phyloP scores from a whole-genome alignment of 192 early-diverging fungal genomes.

The Phlyctochytrium arcticum region DNA sequence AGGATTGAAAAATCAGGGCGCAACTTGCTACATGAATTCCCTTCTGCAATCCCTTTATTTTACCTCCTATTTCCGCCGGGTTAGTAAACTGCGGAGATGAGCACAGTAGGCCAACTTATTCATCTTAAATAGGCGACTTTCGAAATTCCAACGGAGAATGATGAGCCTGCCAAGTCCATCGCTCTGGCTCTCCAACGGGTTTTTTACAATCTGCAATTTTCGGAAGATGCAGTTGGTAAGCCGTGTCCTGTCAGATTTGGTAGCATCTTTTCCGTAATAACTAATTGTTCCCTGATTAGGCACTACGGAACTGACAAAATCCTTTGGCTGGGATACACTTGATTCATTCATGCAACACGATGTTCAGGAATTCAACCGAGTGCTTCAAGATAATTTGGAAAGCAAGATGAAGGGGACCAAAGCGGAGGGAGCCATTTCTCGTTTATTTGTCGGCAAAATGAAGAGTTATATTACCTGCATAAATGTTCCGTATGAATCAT shows the following conservation, averaged over 20 bases:
- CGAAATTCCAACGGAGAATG: conserved; percentile 86
- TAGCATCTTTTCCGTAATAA: neutral
- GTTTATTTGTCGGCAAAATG: conserved; percentile 95
- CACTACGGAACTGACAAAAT: conserved; percentile 93
- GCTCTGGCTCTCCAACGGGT: conserved; percentile 89
- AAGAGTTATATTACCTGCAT: conserved; percentile 97
- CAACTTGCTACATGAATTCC: conserved; percentile 99
- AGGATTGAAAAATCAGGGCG: conserved; percentile 94
- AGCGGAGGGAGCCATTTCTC: conserved; percentile 86
- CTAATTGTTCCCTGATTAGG: conserved; percentile 13
- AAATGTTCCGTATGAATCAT: conserved; percentile 92
- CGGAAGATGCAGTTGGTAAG: conserved; percentile 59
- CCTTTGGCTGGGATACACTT: conserved; percentile 96
- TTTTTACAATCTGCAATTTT: conserved; percentile 85
- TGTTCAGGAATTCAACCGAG: conserved; percentile 97
- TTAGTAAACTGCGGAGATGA: neutral
- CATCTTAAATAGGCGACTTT: conserved; percentile 61
- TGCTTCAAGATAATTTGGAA: conserved; percentile 95
- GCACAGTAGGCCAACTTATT: neutral
- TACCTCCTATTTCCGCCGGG: conserved; percentile 88
- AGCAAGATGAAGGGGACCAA: conserved; percentile 94
- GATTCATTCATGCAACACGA: conserved; percentile 98
- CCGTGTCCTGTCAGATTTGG: too few species aligned
- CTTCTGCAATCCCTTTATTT: conserved; percentile 92
- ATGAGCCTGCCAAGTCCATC: conserved; percentile 83